Evolutionary conservation across 2,329 filamentous ascomycete species (phyloP).

Genomic region (Trichophyton verrucosum): DNA sequence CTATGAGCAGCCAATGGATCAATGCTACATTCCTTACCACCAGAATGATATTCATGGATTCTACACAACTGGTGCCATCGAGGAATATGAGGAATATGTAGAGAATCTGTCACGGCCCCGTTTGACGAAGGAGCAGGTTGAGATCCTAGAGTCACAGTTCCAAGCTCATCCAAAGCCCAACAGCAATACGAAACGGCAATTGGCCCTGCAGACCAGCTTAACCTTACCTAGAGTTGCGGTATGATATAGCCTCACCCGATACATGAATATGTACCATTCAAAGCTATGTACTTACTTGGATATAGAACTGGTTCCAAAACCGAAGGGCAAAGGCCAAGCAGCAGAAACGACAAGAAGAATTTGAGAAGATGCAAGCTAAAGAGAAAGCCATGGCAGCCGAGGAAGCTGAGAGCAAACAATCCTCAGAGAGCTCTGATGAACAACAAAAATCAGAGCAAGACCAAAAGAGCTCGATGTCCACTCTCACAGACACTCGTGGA

Average conservation of each 20-base stretch:
- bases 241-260: conserved; percentile 18
- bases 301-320: conserved; percentile 43
- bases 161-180: conserved; percentile 40
- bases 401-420: conserved; percentile 6
- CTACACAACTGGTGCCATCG: conserved; percentile 12
- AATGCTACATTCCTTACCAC: conserved; percentile 8
- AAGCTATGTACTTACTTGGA: conserved; percentile 2
- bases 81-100: conserved; percentile 36
- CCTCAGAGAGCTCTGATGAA: background rate
- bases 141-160: conserved; percentile 38
- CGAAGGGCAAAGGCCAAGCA: conserved; percentile 41
- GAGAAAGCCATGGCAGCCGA: conserved; percentile 8
- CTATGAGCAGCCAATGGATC: conserved; percentile 7
- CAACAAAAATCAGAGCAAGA: background rate
- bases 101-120: conserved; percentile 38
- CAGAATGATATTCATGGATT: conserved; percentile 6
- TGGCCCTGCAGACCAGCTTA: conserved; percentile 38
- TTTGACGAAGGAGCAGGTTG: conserved; percentile 41
- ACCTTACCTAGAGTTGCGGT: conserved; percentile 39
- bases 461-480: background rate
- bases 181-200: conserved; percentile 38
- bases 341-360: conserved; percentile 39
- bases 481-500: background rate
- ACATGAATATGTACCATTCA: background rate
- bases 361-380: conserved; percentile 31